These are phyloP conservation scores for Yamadazyma membranifaciens DNA, from an alignment of 1,139 yeast genomes.

Conservation along the genomic window DNA sequence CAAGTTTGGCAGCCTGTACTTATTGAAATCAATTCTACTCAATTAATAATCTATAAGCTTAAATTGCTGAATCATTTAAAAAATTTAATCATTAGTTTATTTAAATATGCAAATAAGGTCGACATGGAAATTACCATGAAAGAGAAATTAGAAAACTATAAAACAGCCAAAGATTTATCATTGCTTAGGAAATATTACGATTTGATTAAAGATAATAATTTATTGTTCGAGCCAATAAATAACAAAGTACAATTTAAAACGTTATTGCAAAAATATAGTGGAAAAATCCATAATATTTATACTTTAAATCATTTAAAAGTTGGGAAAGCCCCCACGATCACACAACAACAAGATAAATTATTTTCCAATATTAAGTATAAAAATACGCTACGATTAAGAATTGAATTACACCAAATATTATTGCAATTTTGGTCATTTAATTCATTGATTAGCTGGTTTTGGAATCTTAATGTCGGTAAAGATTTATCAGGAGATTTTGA, in stretches of 20 bases:
- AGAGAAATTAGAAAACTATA: slow-evolving; percentile 14
- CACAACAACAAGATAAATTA: neutral
- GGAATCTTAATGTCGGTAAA: slow-evolving; percentile 32
- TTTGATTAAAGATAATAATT: slow-evolving; percentile 26
- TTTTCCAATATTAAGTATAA: slow-evolving; percentile 25
- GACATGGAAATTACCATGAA: slow-evolving; percentile 7
- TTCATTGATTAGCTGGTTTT: slow-evolving; percentile 41
- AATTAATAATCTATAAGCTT: slow-evolving; percentile 43
- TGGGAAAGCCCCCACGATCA: slow-evolving; percentile 37
- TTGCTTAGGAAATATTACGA: slow-evolving; percentile 20
- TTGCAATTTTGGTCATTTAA: slow-evolving; percentile 46
- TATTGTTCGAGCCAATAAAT: slow-evolving; percentile 39
- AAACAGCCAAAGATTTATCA: slow-evolving; percentile 14
- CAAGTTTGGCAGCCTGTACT: slow-evolving; percentile 48
- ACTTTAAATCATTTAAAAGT: slow-evolving; percentile 32
- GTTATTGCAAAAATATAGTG: slow-evolving; percentile 22
- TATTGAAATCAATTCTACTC: slow-evolving; percentile 58
- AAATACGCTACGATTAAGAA: slow-evolving; percentile 37
- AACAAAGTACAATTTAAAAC: slow-evolving; percentile 15
- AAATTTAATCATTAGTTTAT: slow-evolving; percentile 30
- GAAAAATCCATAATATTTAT: slow-evolving; percentile 24
- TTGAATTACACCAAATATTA: slow-evolving; percentile 41
- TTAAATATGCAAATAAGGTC: slow-evolving; percentile 14
- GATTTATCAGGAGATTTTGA: slow-evolving; percentile 28
- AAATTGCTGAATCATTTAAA: slow-evolving; percentile 23